Conservation (phyloP, 2,329 filamentous ascomycete genomes). For the Pseudocercospora fuligena region DNA sequence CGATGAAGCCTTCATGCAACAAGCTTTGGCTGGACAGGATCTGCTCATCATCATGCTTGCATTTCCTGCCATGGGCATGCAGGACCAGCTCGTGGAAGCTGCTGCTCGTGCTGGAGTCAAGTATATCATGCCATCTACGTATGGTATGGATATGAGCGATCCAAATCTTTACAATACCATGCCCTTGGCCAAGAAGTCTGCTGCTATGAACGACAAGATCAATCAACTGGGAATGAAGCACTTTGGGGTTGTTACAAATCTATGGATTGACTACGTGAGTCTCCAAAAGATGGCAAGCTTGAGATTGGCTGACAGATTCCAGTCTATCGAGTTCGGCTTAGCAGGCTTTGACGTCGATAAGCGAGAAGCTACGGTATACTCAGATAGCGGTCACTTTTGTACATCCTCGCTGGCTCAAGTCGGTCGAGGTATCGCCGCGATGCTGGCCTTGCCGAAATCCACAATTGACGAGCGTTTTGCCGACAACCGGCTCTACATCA, state of each 20-base stretch:
- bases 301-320: background rate
- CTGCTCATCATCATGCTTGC: constrained; percentile 38
- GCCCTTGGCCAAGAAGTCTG: constrained; percentile 18
- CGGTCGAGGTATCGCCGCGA: constrained; percentile 39
- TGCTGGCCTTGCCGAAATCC: constrained; percentile 37
- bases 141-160: constrained; percentile 29
- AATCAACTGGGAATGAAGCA: constrained; percentile 46
- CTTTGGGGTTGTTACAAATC: constrained; percentile 34
- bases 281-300: background rate
- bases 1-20: constrained; percentile 23
- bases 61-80: constrained; percentile 27
- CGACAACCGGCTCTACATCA: constrained; percentile 41
- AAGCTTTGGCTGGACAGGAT: constrained; percentile 36
- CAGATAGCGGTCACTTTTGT: constrained; percentile 40
- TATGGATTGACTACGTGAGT: constrained; percentile 37
- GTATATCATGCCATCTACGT: constrained; percentile 33
- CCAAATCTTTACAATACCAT: constrained; percentile 22
- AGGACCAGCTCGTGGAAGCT: constrained; percentile 32
- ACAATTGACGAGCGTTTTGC: constrained; percentile 19
- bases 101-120: constrained; percentile 35
- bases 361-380: constrained; percentile 37
- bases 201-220: constrained; percentile 25
- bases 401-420: constrained; percentile 40
- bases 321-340: constrained; percentile 42
- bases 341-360: constrained; percentile 32